Evolutionary conservation across 129 eudicot genomes (phyloP).

Genomic region (Gnaphalium uliginosum): DNA sequence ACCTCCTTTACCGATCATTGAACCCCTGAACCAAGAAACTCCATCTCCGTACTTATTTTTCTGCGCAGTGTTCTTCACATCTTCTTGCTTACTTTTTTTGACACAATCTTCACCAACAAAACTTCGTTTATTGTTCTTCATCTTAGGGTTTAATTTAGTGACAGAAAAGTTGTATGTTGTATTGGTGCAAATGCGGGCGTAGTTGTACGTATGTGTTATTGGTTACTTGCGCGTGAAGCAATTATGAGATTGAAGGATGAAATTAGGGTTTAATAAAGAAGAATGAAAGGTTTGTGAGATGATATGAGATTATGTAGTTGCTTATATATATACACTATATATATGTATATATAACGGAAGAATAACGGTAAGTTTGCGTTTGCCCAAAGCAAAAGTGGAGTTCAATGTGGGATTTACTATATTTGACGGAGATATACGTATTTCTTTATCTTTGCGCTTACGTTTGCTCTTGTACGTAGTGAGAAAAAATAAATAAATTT

Average conservation of each 20-base stretch:
- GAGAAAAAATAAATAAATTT: too few species aligned
- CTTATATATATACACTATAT: too few species aligned
- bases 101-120: neutral
- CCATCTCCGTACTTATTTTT: conserved; percentile 28
- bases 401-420: too few species aligned
- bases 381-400: too few species aligned
- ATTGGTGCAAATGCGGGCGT: neutral
- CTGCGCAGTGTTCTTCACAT: neutral
- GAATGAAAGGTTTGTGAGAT: conserved; percentile 26
- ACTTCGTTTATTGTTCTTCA: conserved; percentile 29
- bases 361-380: too few species aligned
- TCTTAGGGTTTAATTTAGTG: conserved; percentile 22
- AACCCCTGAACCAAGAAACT: conserved; percentile 37
- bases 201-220: neutral
- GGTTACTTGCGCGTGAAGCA: neutral
- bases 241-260: conserved; percentile 15
- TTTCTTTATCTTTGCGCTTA: too few species aligned
- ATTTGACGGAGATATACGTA: too few species aligned
- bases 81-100: conserved; percentile 25
- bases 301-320: neutral
- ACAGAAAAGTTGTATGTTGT: neutral
- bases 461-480: too few species aligned
- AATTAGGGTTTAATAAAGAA: conserved; percentile 33
- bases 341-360: too few species aligned
- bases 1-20: conserved; percentile 27